Evolutionary conservation across 257 asterid species (phyloP).

Genomic region (Ilex asprella): DNA sequence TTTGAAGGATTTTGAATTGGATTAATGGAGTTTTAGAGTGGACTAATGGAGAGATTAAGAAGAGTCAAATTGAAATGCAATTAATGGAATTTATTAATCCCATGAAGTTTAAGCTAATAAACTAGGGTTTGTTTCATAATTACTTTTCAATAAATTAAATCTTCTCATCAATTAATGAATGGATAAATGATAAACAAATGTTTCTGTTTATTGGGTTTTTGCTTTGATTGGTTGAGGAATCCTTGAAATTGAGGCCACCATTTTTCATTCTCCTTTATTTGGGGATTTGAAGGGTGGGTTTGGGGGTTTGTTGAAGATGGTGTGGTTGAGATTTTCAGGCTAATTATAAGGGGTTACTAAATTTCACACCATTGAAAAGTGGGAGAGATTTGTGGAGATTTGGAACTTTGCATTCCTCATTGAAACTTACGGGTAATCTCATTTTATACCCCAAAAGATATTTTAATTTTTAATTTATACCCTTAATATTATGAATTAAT

Average conservation of each 20-base stretch:
- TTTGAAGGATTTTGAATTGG: constrained; percentile 17
- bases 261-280: neutral
- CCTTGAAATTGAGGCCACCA: constrained; percentile 2
- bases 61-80: constrained; percentile 29
- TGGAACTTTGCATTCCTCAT: constrained; percentile 7
- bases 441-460: too few relatives aligned
- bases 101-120: too few relatives aligned
- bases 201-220: neutral
- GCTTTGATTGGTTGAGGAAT: constrained; percentile 6
- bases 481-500: neutral
- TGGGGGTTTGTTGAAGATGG: constrained; percentile 29
- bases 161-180: too few relatives aligned
- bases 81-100: too few relatives aligned
- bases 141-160: too few relatives aligned
- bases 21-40: constrained; percentile 33
- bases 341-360: constrained; percentile 19
- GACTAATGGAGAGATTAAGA: constrained; percentile 21
- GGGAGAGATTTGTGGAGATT: constrained; percentile 31
- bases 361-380: constrained; percentile 15
- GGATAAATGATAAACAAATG: too few relatives aligned
- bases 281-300: constrained; percentile 4
- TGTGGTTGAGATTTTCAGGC: constrained; percentile 24
- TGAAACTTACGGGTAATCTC: too few relatives aligned
- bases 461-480: neutral
- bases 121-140: too few relatives aligned